Conservation (phyloP, 495 filamentous ascomycete genomes). For the Jackrogersella minutella region DNA sequence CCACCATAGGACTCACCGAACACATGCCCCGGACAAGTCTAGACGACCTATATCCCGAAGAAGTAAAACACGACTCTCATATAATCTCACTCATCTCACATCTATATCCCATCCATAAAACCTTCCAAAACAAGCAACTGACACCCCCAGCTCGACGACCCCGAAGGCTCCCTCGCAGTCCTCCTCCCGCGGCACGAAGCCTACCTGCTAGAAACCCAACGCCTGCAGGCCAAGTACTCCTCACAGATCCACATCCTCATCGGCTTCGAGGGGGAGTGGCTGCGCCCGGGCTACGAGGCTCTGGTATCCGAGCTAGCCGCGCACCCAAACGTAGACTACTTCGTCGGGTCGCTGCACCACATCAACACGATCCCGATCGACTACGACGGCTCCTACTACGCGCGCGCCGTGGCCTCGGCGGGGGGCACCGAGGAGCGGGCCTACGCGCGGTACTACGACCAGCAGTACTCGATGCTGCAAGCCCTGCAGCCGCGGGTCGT, state of each 20-base stretch:
- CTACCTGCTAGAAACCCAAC: conserved; percentile 74
- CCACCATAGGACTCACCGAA: conserved; percentile 89
- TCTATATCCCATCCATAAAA: neutral
- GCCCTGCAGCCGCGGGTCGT: conserved; percentile 80
- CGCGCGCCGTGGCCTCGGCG: conserved; percentile 52
- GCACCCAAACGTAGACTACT: conserved; percentile 77
- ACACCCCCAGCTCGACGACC: conserved; percentile 47
- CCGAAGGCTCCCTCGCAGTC: conserved; percentile 48
- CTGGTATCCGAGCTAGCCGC: conserved; percentile 67
- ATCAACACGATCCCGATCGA: conserved; percentile 87
- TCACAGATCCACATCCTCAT: conserved; percentile 80
- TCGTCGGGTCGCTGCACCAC: conserved; percentile 92
- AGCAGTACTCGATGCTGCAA: conserved; percentile 80
- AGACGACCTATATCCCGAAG: conserved; percentile 90
- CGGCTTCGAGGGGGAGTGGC: conserved; percentile 93
- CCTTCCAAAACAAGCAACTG: conserved; percentile 11
- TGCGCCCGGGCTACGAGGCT: conserved; percentile 68
- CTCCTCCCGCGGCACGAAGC: conserved; percentile 67
- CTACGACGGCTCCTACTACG: conserved; percentile 75
- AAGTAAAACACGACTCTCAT: conserved; percentile 60
- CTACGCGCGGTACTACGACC: conserved; percentile 85
- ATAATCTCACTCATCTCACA: neutral
- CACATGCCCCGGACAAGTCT: conserved; percentile 84
- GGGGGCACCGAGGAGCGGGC: conserved; percentile 69
- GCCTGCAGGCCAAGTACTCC: conserved; percentile 75